Conservation (phyloP, 2,329 filamentous ascomycete genomes). For the Mariannaea elegans region DNA sequence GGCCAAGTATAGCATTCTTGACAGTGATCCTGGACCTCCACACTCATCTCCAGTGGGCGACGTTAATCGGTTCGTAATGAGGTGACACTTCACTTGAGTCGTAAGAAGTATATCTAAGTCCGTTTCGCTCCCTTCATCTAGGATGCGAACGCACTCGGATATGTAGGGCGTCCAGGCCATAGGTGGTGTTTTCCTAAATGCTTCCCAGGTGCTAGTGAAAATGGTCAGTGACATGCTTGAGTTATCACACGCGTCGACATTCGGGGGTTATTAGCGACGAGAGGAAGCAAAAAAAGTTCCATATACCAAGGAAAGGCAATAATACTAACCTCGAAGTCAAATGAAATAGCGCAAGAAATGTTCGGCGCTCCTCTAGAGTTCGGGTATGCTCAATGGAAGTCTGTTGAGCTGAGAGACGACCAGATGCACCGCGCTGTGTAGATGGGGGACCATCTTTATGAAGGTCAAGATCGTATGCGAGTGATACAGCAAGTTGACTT, state of each 20-base stretch:
- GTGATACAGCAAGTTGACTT: slow-evolving; percentile 46
- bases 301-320: not conserved
- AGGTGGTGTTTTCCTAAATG: slow-evolving; percentile 45
- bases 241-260: not conserved
- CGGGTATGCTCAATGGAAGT: not conserved
- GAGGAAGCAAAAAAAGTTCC: not conserved
- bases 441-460: slow-evolving; percentile 20
- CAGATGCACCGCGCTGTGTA: not conserved
- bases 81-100: slow-evolving; percentile 24
- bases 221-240: not conserved
- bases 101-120: slow-evolving; percentile 13
- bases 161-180: slow-evolving; percentile 64
- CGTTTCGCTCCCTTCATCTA: slow-evolving; percentile 40
- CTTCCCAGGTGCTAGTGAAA: slow-evolving; percentile 36
- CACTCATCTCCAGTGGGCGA: not conserved
- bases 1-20: slow-evolving; percentile 3
- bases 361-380: slow-evolving; percentile 25
- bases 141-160: slow-evolving; percentile 59
- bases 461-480: slow-evolving; percentile 52
- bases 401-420: not conserved
- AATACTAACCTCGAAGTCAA: slow-evolving; percentile 40
- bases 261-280: not conserved
- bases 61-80: slow-evolving; percentile 17
- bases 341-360: slow-evolving; percentile 30
- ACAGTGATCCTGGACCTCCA: not conserved